phyloP scores from a whole-genome alignment of 148 eudicot species.

The Rhododendron mucronatum region DNA sequence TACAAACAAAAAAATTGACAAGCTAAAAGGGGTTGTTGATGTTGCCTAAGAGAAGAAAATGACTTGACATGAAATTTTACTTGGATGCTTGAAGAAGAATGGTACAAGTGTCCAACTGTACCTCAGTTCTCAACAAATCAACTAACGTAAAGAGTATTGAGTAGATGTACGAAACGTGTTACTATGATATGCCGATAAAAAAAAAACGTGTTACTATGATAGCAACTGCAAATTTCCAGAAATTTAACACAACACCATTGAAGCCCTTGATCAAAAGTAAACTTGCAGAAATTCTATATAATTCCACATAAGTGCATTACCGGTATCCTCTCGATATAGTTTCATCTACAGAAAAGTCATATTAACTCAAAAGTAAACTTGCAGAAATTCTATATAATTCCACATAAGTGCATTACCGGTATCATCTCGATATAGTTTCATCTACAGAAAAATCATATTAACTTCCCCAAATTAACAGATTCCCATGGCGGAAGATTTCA shows the following conservation, averaged over 20 bases:
- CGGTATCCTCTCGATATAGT: neutral
- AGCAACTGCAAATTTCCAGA: neutral
- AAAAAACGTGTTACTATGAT: too few species aligned
- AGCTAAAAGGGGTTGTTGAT: neutral
- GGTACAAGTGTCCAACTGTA: neutral
- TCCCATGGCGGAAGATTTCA: neutral
- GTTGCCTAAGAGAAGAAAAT: conserved; percentile 2
- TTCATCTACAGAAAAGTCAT: neutral
- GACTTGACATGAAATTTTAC: neutral
- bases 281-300: neutral
- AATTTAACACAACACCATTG: neutral
- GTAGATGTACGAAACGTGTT: neutral
- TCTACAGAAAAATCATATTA: neutral
- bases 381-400: neutral
- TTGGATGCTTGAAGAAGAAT: neutral
- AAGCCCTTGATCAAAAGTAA: neutral
- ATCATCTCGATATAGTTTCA: neutral
- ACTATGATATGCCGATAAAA: neutral
- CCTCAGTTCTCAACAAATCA: neutral
- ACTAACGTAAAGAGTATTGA: neutral
- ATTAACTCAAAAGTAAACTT: neutral
- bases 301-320: conserved; percentile 1
- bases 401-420: neutral
- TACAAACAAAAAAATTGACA: neutral
- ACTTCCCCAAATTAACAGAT: neutral